Base-by-base conservation (phyloP, 108 stramenopile genomes). In the Ochromonas danica region DNA sequence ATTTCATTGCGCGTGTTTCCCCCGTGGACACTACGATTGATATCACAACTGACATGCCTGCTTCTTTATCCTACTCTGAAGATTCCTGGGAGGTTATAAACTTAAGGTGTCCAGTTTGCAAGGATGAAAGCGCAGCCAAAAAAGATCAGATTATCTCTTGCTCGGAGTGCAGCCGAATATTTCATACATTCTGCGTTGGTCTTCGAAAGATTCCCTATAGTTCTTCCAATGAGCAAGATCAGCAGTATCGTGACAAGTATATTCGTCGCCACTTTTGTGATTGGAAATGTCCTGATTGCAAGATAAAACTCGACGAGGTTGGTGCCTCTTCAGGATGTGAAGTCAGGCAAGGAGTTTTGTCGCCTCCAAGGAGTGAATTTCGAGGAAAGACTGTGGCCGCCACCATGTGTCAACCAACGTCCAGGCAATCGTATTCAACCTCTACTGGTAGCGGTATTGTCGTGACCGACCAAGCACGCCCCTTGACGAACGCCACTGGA, bases 281-380 rank as follows among this genome's bases (percentile, higher is more conserved):
- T 57, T 75, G 72, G 72, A 41, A 45, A 36, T 75, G 72, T 42
- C 36, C 40, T 28, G 10, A 36, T 14, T 75, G 72, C 31, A 67
- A 67, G 31, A 28, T 6, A 25, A 6, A 25, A 6, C 63, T 14
- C 3, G 10, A 67, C 10, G 31, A 67, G 25, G 63, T 28, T 10
- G 63, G 17, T 36, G 63, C 3, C 31, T 51, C 45, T 51, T 51
- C 22, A 14, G 45, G 45, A 14, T 14, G 14, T 51, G 45, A 14
- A 14, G 6, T 51, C 45, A 51, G 45, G 6, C 22, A 51, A 14
- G 6, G 14, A 51, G 14, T 22, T 51, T 14, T 14, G 6, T 51
- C 45, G 6, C 45, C 45, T 51, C 45, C 45, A 36, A 35, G 17
- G 17, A 67, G 31, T 6, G 31, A 36, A 31, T 6, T 31, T 3